Evolutionary conservation across 352 stramenopile genomes (phyloP).

Genomic region (Discostella stelligera): DNA sequence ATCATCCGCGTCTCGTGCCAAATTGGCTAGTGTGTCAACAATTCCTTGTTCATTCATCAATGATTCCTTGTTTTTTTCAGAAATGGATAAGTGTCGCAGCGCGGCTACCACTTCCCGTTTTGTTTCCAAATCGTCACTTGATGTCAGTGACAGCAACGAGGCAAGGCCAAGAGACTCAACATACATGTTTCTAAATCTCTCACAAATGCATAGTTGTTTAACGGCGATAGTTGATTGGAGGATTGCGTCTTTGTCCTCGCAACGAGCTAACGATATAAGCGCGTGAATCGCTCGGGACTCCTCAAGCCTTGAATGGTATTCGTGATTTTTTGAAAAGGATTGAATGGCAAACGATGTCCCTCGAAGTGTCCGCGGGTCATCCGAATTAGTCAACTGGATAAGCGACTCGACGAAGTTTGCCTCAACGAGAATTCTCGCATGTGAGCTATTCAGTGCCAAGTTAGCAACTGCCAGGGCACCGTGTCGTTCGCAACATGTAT

Average conservation of each 20-base stretch:
- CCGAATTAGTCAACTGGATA: slow-evolving; percentile 86
- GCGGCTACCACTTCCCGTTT: slow-evolving; percentile 90
- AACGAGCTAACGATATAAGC: slow-evolving; percentile 86
- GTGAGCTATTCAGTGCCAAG: slow-evolving; percentile 89
- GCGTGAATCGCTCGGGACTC: slow-evolving; percentile 86
- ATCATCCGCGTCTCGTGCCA: slow-evolving; percentile 89
- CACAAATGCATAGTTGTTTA: slow-evolving; percentile 88
- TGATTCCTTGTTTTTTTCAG: slow-evolving; percentile 96
- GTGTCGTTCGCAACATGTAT: slow-evolving; percentile 87
- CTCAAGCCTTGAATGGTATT: slow-evolving; percentile 89
- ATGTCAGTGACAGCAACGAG: slow-evolving; percentile 87
- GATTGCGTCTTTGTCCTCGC: slow-evolving; percentile 90
- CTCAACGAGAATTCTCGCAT: slow-evolving; percentile 93
- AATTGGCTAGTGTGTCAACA: slow-evolving; percentile 86
- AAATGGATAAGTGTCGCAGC: slow-evolving; percentile 92
- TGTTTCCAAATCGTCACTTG: slow-evolving; percentile 89
- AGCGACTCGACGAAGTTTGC: slow-evolving; percentile 88
- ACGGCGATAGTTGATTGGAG: slow-evolving; percentile 90
- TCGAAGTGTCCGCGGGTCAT: slow-evolving; percentile 90
- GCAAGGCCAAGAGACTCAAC: slow-evolving; percentile 90
- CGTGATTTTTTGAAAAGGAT: slow-evolving; percentile 87
- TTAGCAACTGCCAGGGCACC: slow-evolving; percentile 92
- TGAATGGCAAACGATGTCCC: slow-evolving; percentile 92
- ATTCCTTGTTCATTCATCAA: slow-evolving; percentile 91
- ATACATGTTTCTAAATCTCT: slow-evolving; percentile 89